A percentile compares a stretch with the other conserved stretches of the same genome.
Evolutionary conservation across 371 early-diverging fungal species (phyloP).

Genomic region (Mucor sp.): DNA sequence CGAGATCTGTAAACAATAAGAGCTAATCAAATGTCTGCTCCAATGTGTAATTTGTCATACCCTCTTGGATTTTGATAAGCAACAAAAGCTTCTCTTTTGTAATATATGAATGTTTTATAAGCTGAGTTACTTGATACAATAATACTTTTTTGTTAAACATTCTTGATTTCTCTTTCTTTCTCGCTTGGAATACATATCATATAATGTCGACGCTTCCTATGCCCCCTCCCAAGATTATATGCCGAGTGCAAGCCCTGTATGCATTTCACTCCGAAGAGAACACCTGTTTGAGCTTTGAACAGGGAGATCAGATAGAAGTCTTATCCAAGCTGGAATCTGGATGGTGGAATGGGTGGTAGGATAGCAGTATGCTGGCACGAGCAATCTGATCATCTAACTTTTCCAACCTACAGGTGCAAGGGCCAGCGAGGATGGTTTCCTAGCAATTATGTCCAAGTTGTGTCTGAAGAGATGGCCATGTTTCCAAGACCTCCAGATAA

Average conservation of each 20-base stretch:
- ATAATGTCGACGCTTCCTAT: constrained; percentile 25
- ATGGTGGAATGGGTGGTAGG: constrained; percentile 88
- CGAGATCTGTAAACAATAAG: not conserved
- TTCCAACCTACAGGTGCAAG: constrained; percentile 39
- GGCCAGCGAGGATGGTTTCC: constrained; percentile 86
- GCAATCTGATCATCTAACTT: not conserved
- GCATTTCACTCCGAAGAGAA: constrained; percentile 73
- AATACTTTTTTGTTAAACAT: constrained; percentile 1
- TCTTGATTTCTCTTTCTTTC: constrained; percentile 27
- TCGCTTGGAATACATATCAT: constrained; percentile 75
- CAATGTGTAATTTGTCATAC: not conserved
- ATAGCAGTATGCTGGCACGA: not conserved
- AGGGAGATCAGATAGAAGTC: constrained; percentile 83
- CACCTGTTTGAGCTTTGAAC: constrained; percentile 72
- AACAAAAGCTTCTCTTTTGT: not conserved
- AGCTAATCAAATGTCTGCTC: not conserved
- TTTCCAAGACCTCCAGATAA: not conserved
- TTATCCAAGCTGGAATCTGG: constrained; percentile 81
- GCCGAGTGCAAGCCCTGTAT: constrained; percentile 67
- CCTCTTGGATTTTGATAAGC: not conserved
- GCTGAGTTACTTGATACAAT: not conserved
- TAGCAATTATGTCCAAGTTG: constrained; percentile 72
- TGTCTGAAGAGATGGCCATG: not conserved
- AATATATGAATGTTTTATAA: not conserved
- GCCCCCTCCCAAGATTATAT: constrained; percentile 28